A percentile compares a stretch with the other conserved stretches of the same genome.
Evolutionary conservation across 2,329 filamentous ascomycete species (phyloP).

Genomic region (Aureobasidium sp.): DNA sequence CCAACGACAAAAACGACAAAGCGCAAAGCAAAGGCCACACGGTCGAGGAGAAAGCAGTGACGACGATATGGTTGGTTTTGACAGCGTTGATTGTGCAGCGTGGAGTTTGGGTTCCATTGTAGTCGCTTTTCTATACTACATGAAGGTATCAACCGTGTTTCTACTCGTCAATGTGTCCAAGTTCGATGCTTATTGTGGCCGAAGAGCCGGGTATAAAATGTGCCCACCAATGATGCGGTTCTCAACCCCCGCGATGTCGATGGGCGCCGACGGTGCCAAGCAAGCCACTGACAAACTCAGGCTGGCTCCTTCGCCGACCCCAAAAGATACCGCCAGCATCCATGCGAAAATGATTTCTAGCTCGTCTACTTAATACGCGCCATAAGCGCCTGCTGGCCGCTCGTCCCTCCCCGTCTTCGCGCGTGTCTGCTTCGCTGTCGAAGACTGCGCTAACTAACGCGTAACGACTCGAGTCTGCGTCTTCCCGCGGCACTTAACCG

Average conservation of each 20-base stretch:
- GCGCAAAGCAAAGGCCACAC: conserved; percentile 12
- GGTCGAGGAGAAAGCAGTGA: background rate
- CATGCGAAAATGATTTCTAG: conserved; percentile 14
- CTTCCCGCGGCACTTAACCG: conserved; percentile 1
- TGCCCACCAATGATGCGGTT: background rate
- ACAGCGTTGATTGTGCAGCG: conserved; percentile 4
- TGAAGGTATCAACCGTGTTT: background rate
- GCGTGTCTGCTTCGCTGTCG: background rate
- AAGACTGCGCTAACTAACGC: background rate
- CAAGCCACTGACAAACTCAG: conserved; percentile 10
- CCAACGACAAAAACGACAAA: conserved; percentile 4
- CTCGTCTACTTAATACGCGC: conserved; percentile 7
- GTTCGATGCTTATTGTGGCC: background rate
- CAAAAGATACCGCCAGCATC: conserved; percentile 10
- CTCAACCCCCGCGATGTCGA: background rate
- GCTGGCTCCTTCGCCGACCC: conserved; percentile 10
- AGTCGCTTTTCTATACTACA: background rate
- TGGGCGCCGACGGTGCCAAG: conserved; percentile 1
- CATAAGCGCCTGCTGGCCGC: conserved; percentile 9
- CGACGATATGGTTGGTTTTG: conserved; percentile 2
- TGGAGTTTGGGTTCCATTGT: conserved; percentile 3
- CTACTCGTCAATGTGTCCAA: background rate
- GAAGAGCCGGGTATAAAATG: background rate
- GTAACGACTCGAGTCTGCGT: background rate
- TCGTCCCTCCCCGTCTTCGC: background rate